Evolutionary conservation across 2,329 filamentous ascomycete genomes (phyloP).

Genomic region (Colletotrichum sp.): DNA sequence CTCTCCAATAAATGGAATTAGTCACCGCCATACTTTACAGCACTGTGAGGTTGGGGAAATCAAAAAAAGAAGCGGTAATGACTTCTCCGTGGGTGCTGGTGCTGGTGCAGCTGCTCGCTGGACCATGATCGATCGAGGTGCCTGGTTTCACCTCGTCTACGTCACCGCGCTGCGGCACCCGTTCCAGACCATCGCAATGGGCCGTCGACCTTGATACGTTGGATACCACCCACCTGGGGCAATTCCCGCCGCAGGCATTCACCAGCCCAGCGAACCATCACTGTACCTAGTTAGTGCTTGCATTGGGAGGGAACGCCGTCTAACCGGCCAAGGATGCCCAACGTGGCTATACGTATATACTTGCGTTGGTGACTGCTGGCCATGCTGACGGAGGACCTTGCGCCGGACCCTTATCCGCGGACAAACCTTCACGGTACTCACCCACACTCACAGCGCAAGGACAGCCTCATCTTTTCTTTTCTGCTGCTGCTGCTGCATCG

Average conservation of each 20-base stretch:
- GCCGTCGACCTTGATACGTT: neutral
- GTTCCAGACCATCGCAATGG: neutral
- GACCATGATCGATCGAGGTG: neutral
- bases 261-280: neutral
- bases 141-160: slow-evolving; percentile 10
- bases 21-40: neutral
- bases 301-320: neutral
- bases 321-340: neutral
- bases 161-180: slow-evolving; percentile 12
- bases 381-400: neutral
- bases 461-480: neutral
- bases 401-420: neutral
- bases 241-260: neutral
- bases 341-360: neutral
- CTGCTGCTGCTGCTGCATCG: neutral
- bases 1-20: neutral
- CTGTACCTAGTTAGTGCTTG: neutral
- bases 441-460: neutral
- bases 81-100: neutral
- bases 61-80: neutral
- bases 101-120: neutral
- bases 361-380: neutral
- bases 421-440: neutral
- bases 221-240: neutral
- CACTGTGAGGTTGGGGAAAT: neutral